A percentile compares a stretch with the other conserved stretches of the same genome.
These are phyloP conservation scores for Strombidium stylifer DNA, from an alignment of 73 alveolate species.

Conservation along the genomic window DNA sequence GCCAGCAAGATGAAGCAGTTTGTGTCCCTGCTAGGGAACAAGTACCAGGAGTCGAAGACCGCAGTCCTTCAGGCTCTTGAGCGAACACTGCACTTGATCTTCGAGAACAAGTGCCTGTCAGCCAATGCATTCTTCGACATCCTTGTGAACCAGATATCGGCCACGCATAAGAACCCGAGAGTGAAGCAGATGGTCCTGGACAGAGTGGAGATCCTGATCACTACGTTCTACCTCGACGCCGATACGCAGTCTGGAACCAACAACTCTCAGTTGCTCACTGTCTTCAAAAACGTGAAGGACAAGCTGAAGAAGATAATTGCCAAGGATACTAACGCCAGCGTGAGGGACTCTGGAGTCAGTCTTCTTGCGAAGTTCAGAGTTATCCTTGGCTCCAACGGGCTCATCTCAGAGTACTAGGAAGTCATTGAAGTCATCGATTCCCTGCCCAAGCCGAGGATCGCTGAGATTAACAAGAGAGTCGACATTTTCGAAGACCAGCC, in stretches of 20 bases:
- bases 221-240: slow-evolving; percentile 4
- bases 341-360: slow-evolving; percentile 55
- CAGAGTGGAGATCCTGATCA: slow-evolving; percentile 1
- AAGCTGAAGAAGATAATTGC: slow-evolving; percentile 7
- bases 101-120: neutral
- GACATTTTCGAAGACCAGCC: neutral
- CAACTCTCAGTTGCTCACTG: neutral
- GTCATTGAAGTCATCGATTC: slow-evolving; percentile 33
- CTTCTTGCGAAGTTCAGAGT: slow-evolving; percentile 30
- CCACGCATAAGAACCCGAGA: slow-evolving; percentile 41
- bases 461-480: slow-evolving; percentile 25
- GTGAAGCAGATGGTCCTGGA: slow-evolving; percentile 47
- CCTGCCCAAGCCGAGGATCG: slow-evolving; percentile 49
- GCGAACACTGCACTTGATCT: slow-evolving; percentile 10
- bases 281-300: slow-evolving; percentile 15
- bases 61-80: slow-evolving; percentile 42
- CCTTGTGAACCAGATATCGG: neutral
- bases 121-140: neutral
- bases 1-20: slow-evolving; percentile 31
- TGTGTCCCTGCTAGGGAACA: slow-evolving; percentile 30
- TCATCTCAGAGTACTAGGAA: too few relatives aligned
- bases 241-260: neutral
- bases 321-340: slow-evolving; percentile 47
- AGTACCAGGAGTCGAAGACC: slow-evolving; percentile 52
- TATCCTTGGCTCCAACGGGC: neutral